These are phyloP conservation scores for Xylariomycetidae sp. DNA, from an alignment of 2,329 filamentous ascomycete genomes.

Conservation along the genomic window DNA sequence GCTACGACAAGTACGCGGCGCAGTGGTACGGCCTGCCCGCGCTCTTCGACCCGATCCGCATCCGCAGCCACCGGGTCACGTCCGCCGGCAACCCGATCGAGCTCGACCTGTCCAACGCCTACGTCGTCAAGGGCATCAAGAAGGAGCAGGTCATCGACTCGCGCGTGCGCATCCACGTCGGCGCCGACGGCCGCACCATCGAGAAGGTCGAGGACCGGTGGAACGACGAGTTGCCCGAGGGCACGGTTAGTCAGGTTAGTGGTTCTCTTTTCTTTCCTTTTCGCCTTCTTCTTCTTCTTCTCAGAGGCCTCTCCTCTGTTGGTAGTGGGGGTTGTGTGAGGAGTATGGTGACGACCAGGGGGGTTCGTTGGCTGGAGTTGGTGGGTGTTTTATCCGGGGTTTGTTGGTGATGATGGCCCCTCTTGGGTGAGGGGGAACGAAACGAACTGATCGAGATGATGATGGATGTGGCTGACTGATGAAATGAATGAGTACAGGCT, in stretches of 20 bases:
- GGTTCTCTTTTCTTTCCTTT: neutral
- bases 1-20: constrained; percentile 45
- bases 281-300: neutral
- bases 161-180: constrained; percentile 27
- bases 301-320: neutral
- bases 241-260: constrained; percentile 29
- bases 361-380: constrained; percentile 8
- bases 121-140: constrained; percentile 29
- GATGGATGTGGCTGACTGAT: neutral
- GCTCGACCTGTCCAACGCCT: constrained; percentile 39
- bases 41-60: constrained; percentile 54
- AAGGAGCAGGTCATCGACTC: constrained; percentile 28
- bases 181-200: constrained; percentile 29
- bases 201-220: constrained; percentile 32
- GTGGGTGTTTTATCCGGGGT: constrained; percentile 11
- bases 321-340: neutral
- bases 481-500: constrained; percentile 23
- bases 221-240: constrained; percentile 32
- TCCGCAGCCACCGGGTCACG: constrained; percentile 48
- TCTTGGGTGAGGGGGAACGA: constrained; percentile 10
- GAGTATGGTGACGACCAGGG: too few relatives aligned
- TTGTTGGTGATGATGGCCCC: constrained; percentile 18
- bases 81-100: constrained; percentile 55
- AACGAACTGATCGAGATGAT: neutral
- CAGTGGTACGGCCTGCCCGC: constrained; percentile 56